These are phyloP conservation scores for Antitrichia curtipendula DNA, from an alignment of 225 moss, liverwort and hornwort species.

Conservation along the genomic window DNA sequence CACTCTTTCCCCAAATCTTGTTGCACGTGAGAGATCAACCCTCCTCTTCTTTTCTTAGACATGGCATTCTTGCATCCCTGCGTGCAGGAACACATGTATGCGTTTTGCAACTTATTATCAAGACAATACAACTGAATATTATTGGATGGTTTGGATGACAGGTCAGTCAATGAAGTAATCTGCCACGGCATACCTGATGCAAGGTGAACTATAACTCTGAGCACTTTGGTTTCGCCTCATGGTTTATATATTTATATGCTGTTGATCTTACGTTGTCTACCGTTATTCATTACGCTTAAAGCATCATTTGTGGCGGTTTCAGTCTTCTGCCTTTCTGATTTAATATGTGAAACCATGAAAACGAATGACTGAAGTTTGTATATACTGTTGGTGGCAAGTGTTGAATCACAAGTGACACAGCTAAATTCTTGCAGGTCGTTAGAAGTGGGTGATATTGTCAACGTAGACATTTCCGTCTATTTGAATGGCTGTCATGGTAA, in stretches of 20 bases:
- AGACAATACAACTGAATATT: not conserved
- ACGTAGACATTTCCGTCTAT: constrained; percentile 72
- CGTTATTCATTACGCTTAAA: not conserved
- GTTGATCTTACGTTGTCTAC: not conserved
- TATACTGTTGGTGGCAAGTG: not conserved
- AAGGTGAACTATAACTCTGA: constrained; percentile 35
- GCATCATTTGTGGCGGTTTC: not conserved
- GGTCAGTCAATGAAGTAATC: constrained; percentile 91
- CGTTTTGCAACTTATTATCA: not conserved
- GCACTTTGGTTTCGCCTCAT: not conserved
- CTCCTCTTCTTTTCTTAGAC: not conserved
- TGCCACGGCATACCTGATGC: constrained; percentile 98
- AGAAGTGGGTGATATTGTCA: constrained; percentile 91
- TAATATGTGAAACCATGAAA: not conserved
- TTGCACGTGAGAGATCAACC: constrained; percentile 70
- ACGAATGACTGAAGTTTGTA: not conserved
- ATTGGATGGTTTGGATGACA: constrained; percentile 20
- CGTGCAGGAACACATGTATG: not conserved
- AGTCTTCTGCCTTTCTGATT: not conserved
- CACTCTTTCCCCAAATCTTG: constrained; percentile 93
- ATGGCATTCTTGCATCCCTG: not conserved
- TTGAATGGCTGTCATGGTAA: constrained; percentile 88
- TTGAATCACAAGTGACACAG: not conserved
- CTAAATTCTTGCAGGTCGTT: constrained; percentile 34
- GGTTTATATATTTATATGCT: not conserved